Base-by-base conservation (phyloP, 208 protist species). In the Sergeia podlipaevii region DNA sequence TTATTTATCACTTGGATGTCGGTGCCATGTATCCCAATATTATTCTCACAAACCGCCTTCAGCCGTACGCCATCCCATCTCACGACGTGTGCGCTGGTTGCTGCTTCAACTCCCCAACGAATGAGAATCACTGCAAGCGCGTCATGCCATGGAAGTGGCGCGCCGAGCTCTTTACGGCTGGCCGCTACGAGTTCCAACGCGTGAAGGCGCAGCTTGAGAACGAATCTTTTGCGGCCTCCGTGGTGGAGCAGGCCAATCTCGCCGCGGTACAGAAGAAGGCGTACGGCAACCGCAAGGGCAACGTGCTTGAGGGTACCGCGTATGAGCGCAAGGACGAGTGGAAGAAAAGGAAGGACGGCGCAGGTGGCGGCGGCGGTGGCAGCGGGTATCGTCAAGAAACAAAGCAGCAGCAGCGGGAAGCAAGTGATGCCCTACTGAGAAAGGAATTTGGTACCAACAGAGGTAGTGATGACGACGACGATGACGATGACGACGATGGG, bases 11-110 rank as follows among this genome's bases (percentile, higher is more conserved):
- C 79, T 72, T 99, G 1, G 99, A 99, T 60, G 98, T 99, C 4
- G 91, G 88, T 21, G 99, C 99, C 24, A 99, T 99, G 99, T 99
- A 99, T 85, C 99, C 99, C 0, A 99, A 99, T 74, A 99, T 99
- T 74, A 99, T 99, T 66, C 76, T 99, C 10, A 99, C 99, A 0
- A 99, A 99, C 65, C 83, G 99, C 33, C 90, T 99, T 6, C 98
- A 99, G 74, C 98, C 98, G 21, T 91, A 95, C 55, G 91, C 98
- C 10, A 95, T 99, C 34, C 91, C 98, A 2, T 80, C 84, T 42
- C 81, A 97, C n/a, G 78, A 94, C 27, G 91, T 90, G 4, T 99
- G 98, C 80, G 95, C 98, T 0, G 80, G 77, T 1, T 99, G 98
- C 77, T 96, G 93, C 67, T 99, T 98, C 70, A 99, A 99, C 75